These are phyloP conservation scores for Saxispiralis lemnorum DNA, from an alignment of 495 filamentous ascomycete genomes.

Conservation along the genomic window DNA sequence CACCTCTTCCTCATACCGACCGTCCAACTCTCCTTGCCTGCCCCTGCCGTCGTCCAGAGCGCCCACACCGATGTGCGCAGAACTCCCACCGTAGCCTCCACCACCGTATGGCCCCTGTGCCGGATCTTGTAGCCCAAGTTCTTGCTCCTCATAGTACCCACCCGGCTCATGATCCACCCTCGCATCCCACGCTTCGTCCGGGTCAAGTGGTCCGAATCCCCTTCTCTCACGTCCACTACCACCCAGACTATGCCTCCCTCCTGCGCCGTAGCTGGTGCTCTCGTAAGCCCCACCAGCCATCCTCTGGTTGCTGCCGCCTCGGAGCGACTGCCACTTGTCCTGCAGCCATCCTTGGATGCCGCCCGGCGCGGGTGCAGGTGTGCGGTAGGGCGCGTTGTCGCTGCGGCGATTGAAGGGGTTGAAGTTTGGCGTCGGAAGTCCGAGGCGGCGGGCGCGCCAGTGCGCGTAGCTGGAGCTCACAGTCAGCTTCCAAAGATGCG, in stretches of 20 bases:
- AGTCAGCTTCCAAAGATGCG: neutral
- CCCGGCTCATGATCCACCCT: conserved; percentile 42
- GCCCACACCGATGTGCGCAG: conserved; percentile 10
- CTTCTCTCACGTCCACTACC: conserved; percentile 1
- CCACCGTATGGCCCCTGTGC: conserved; percentile 17
- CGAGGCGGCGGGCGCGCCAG: conserved; percentile 41
- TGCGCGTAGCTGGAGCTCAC: conserved; percentile 27
- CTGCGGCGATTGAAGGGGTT: conserved; percentile 41
- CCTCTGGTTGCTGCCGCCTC: conserved; percentile 29
- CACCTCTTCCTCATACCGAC: conserved; percentile 21
- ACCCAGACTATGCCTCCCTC: neutral
- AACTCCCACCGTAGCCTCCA: conserved; percentile 18
- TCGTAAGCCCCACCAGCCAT: conserved; percentile 51
- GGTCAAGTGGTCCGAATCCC: conserved; percentile 36
- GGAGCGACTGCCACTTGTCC: conserved; percentile 32
- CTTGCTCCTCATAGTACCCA: conserved; percentile 47
- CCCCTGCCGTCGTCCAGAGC: conserved; percentile 15
- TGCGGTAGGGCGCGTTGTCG: conserved; percentile 24
- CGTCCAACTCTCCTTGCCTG: conserved; percentile 22
- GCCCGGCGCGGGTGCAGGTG: conserved; percentile 34
- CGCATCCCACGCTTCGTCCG: conserved; percentile 58
- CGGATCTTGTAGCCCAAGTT: conserved; percentile 30
- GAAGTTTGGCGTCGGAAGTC: conserved; percentile 43
- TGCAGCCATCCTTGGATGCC: conserved; percentile 43
- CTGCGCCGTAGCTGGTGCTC: conserved; percentile 25